phyloP scores from a whole-genome alignment of 352 stramenopile genomes.

The Aphanomyces stellatus region DNA sequence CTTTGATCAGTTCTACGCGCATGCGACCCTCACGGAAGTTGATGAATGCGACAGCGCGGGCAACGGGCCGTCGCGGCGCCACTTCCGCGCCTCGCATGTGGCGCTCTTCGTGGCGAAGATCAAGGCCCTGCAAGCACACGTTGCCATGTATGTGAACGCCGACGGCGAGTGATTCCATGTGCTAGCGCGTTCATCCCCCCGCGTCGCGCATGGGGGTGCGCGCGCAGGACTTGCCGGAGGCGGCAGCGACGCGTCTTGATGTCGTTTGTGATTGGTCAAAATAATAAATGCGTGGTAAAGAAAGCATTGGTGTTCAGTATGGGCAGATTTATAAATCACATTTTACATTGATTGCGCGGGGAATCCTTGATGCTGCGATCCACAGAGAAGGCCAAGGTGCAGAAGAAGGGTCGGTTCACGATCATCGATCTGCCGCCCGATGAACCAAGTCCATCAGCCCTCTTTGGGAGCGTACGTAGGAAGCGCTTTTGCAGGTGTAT shows the following conservation, averaged over 20 bases:
- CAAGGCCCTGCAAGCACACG: constrained; percentile 9
- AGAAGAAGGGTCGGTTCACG: constrained; percentile 20
- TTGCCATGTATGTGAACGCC: not conserved
- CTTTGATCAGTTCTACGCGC: constrained; percentile 5
- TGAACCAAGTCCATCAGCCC: not conserved
- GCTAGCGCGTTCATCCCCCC: too few species aligned
- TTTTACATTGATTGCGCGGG: not conserved
- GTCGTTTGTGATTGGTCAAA: not conserved
- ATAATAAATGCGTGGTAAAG: too few species aligned
- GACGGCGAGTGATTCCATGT: too few species aligned
- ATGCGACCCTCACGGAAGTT: constrained; percentile 2
- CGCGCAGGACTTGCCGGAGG: too few species aligned
- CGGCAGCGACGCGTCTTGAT: too few species aligned
- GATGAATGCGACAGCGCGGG: not conserved
- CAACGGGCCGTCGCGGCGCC: too few species aligned
- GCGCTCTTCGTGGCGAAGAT: constrained; percentile 14
- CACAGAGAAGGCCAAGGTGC: constrained; percentile 5
- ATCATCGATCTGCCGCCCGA: constrained; percentile 18
- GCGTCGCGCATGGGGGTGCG: too few species aligned
- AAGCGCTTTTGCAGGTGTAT: not conserved
- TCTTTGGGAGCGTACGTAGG: not conserved
- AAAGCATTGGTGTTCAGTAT: not conserved
- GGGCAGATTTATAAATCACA: not conserved
- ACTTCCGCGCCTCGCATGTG: constrained; percentile 12
- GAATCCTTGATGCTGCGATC: not conserved